Conservation (phyloP, 306 rosid genomes). For the Medicago truncatula region DNA sequence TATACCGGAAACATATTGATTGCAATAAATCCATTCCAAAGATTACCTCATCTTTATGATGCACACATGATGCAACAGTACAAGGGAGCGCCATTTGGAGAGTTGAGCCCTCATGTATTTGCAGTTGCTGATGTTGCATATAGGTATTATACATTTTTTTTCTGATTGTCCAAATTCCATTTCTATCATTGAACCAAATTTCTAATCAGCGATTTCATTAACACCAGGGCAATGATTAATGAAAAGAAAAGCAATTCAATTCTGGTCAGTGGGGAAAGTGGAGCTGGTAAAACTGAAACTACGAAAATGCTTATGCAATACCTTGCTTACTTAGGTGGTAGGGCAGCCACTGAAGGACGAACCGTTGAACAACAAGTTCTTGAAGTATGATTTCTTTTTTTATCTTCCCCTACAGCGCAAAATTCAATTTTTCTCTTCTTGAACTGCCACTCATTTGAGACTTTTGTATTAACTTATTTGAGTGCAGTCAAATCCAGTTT, state of each 20-base stretch:
- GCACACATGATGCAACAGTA: slow-evolving; percentile 98
- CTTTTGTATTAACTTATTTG: slow-evolving; percentile 39
- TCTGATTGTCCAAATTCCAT: slow-evolving; percentile 24
- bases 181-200: slow-evolving; percentile 35
- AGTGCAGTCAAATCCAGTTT: slow-evolving; percentile 98
- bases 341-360: slow-evolving; percentile 94
- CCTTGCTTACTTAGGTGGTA: slow-evolving; percentile 96
- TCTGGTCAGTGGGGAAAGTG: slow-evolving; percentile 99
- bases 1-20: slow-evolving; percentile 97
- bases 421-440: background rate
- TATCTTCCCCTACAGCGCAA: background rate
- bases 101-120: slow-evolving; percentile 96
- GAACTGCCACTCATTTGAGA: slow-evolving; percentile 34
- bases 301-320: slow-evolving; percentile 98
- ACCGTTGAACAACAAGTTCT: slow-evolving; percentile 99
- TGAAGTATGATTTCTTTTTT: slow-evolving; percentile 65
- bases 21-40: slow-evolving; percentile 99
- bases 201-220: slow-evolving; percentile 31
- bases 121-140: slow-evolving; percentile 99
- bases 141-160: slow-evolving; percentile 61
- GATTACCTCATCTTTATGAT: slow-evolving; percentile 89
- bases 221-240: slow-evolving; percentile 86
- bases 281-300: slow-evolving; percentile 99
- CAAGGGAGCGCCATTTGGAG: slow-evolving; percentile 98
- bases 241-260: slow-evolving; percentile 97